Conservation (phyloP, 768 basidiomycete genomes). For the Gloeostereum incarnatum region DNA sequence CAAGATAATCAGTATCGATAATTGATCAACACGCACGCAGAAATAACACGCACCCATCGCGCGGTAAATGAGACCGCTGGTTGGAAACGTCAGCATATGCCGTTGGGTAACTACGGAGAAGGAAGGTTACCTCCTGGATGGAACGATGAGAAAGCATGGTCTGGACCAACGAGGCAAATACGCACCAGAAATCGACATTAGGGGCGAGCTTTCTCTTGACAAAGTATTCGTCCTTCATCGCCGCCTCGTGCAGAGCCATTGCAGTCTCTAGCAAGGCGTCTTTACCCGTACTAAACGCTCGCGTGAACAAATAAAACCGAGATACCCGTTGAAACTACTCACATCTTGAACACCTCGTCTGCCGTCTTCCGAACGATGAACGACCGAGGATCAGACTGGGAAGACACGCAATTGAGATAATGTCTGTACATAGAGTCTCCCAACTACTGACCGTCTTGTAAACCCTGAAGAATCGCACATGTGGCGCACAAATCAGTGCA, state of each 20-base stretch:
- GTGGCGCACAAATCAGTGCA: background rate
- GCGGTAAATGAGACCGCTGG: slow-evolving; percentile 80
- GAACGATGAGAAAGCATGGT: slow-evolving; percentile 8
- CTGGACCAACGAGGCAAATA: slow-evolving; percentile 7
- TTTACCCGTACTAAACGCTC: slow-evolving; percentile 56
- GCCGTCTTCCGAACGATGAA: slow-evolving; percentile 88
- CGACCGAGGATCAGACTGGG: slow-evolving; percentile 81
- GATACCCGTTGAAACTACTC: slow-evolving; percentile 15
- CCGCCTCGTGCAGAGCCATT: slow-evolving; percentile 80
- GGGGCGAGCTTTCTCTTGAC: slow-evolving; percentile 73
- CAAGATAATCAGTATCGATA: slow-evolving; percentile 3
- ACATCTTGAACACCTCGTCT: slow-evolving; percentile 88
- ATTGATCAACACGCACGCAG: too few species aligned
- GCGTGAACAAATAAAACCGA: slow-evolving; percentile 1
- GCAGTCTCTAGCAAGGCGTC: slow-evolving; percentile 85
- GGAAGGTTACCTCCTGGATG: slow-evolving; percentile 44
- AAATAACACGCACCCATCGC: slow-evolving; percentile 62
- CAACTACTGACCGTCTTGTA: slow-evolving; percentile 56
- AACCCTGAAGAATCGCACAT: slow-evolving; percentile 29
- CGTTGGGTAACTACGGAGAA: slow-evolving; percentile 2
- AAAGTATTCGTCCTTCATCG: slow-evolving; percentile 89
- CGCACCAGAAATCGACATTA: slow-evolving; percentile 88
- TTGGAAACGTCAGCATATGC: slow-evolving; percentile 5
- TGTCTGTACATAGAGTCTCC: background rate
- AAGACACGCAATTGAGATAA: slow-evolving; percentile 4